Evolutionary conservation across 768 basidiomycete species (phyloP), one percentile per base, ranked within the genome.

Genomic region (Lactarius trivialis): DNA sequence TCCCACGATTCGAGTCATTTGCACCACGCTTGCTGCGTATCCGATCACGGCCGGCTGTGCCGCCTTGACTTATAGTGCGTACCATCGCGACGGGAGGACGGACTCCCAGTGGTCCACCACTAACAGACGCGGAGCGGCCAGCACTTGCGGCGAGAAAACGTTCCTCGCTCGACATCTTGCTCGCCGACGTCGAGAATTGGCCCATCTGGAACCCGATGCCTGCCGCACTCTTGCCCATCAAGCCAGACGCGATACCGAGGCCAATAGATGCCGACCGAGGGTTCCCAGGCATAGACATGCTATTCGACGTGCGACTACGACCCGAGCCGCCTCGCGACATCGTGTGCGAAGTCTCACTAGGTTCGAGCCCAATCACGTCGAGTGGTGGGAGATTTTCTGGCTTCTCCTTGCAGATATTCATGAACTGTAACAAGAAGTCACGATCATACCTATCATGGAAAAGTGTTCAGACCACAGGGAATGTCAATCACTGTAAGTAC

Each of bases 381-480:
- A 98, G 82, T 63, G 92, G 84, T 43, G 93, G 93, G 30, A 98
- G 85, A 59, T 82, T 80, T 58, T 91, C 93, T 3, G 97, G 96
- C 74, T 94, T 95, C 77, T 98, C 96, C 73, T 85, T 91, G 81
- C 97, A 99, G 63, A 96, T 76, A 26, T 77, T 75, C 91, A 97
- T 94, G 78, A 99, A 99, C 72, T 99, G 96, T 62, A 99, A 76
- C 28, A 99, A 82, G 85, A 99, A 99, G 21, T 95, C 93, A 37
- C 95, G 93, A 73, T 98, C 93, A 72, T 99, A 99, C 70, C 96
- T 93, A 64, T 19, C 30, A 54, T 9, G 56, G 26, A 37, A 45
- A 37, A 15, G 19, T 32, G 52, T 34, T 65, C 56, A 63, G 60
- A 33, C 7, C 36, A 66, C 32, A 12, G 6, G 11, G 3, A 2